These are phyloP conservation scores for Cicer judaicum DNA, from an alignment of 306 rosid species.

Conservation along the genomic window DNA sequence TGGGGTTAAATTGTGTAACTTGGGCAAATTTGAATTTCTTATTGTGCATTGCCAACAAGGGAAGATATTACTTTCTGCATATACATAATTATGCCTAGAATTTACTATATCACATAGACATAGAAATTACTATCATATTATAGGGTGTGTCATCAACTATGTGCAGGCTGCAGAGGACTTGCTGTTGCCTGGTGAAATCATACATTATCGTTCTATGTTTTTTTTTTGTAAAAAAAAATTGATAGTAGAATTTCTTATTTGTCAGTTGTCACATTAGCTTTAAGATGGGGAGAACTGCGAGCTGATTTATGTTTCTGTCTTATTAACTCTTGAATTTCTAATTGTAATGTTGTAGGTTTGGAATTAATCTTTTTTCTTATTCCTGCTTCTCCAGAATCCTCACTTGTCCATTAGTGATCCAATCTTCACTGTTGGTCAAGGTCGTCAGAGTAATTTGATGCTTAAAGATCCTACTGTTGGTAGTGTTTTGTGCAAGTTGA, in stretches of 20 bases:
- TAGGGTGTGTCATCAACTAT: constrained; percentile 5
- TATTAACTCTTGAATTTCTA: constrained; percentile 27
- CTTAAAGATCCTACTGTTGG: constrained; percentile 77
- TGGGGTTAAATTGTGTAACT: constrained; percentile 11
- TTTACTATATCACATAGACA: constrained; percentile 18
- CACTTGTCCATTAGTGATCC: constrained; percentile 63
- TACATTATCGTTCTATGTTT: constrained; percentile 2
- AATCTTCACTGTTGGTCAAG: constrained; percentile 80
- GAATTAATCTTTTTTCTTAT: constrained; percentile 48
- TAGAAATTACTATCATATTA: constrained; percentile 17
- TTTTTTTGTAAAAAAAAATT: not conserved
- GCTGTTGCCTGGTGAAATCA: constrained; percentile 26
- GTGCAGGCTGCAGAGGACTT: not conserved
- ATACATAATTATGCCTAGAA: not conserved
- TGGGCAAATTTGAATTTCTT: constrained; percentile 22
- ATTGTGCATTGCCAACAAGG: constrained; percentile 12
- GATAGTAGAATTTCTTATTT: constrained; percentile 16
- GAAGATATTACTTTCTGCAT: constrained; percentile 25
- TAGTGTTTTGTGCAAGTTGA: constrained; percentile 75
- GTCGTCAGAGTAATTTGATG: constrained; percentile 70
- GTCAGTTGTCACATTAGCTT: not conserved
- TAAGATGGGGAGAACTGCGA: constrained; percentile 20
- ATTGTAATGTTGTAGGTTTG: constrained; percentile 30
- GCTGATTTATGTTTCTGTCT: constrained; percentile 32
- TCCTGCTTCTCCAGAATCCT: constrained; percentile 70